Percentiles rank a stretch among this genome's conserved stretches.
Conservation (phyloP, 1,284 basidiomycete genomes). For the Boletus calvinii region DNA sequence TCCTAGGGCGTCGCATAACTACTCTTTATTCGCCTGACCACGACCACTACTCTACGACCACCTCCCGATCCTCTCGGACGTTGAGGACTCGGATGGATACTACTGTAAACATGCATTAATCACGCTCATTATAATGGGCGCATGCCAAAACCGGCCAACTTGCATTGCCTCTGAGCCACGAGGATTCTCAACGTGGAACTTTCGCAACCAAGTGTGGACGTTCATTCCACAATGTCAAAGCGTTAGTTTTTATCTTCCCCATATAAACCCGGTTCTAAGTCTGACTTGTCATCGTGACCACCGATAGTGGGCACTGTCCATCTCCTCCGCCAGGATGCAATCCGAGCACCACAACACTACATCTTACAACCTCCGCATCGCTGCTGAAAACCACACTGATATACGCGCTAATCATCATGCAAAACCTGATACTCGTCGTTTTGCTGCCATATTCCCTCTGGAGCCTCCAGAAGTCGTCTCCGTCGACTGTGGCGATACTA, state of each 20-base stretch:
- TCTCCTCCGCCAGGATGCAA: conserved; percentile 15
- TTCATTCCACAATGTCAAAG: conserved; percentile 28
- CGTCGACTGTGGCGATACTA: conserved; percentile 8
- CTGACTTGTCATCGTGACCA: neutral
- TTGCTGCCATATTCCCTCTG: conserved; percentile 22
- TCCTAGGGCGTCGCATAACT: neutral
- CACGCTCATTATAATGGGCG: neutral
- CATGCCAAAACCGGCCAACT: conserved; percentile 2
- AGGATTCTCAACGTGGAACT: conserved; percentile 19
- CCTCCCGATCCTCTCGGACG: neutral
- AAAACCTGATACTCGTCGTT: conserved; percentile 30
- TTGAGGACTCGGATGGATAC: too few relatives aligned
- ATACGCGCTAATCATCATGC: neutral
- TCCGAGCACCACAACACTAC: conserved; percentile 2
- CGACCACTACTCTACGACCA: neutral
- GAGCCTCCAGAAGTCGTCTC: conserved; percentile 8
- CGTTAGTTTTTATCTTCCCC: conserved; percentile 10
- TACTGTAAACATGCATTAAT: too few relatives aligned
- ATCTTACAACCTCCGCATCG: conserved; percentile 7
- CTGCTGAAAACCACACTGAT: conserved; percentile 1
- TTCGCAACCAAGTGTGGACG: conserved; percentile 25
- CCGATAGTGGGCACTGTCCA: conserved; percentile 5
- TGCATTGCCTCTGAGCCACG: conserved; percentile 18
- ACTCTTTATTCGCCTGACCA: neutral
- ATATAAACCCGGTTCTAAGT: conserved; percentile 21